Conservation (phyloP, 768 basidiomycete species). For the Tulasnella calospora region DNA sequence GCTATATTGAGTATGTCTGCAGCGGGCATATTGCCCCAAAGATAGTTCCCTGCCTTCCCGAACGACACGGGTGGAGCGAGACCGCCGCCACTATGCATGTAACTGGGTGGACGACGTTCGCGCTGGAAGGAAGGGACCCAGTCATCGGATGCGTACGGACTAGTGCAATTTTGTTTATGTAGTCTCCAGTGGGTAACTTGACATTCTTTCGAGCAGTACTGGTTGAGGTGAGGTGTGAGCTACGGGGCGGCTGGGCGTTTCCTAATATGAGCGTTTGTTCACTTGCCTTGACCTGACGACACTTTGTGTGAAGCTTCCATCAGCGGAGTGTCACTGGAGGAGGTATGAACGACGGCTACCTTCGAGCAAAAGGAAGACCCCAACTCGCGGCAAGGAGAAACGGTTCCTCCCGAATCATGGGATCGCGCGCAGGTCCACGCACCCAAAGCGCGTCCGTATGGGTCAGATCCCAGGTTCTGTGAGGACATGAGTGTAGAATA, state of each 20-base stretch:
- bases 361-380: not conserved
- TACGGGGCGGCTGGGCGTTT: no score
- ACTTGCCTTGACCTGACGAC: not conserved
- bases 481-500: not conserved
- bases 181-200: constrained; percentile 42
- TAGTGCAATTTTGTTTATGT: constrained; percentile 35
- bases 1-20: constrained; percentile 36
- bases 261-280: not conserved
- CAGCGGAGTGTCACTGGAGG: not conserved
- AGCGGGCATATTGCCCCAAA: constrained; percentile 40
- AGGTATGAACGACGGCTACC: not conserved
- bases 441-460: not conserved
- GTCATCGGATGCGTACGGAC: not conserved
- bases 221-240: not conserved
- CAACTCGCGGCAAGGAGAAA: not conserved
- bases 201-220: constrained; percentile 48
- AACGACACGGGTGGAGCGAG: not conserved
- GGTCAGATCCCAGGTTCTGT: not conserved
- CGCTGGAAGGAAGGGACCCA: constrained; percentile 12
- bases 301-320: not conserved
- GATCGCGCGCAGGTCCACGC: not conserved
- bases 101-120: constrained; percentile 3
- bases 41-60: constrained; percentile 26
- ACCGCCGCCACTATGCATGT: not conserved
- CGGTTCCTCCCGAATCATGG: not conserved